phyloP scores from a whole-genome alignment of 345 rosid species.

The Lepidium didymum region DNA sequence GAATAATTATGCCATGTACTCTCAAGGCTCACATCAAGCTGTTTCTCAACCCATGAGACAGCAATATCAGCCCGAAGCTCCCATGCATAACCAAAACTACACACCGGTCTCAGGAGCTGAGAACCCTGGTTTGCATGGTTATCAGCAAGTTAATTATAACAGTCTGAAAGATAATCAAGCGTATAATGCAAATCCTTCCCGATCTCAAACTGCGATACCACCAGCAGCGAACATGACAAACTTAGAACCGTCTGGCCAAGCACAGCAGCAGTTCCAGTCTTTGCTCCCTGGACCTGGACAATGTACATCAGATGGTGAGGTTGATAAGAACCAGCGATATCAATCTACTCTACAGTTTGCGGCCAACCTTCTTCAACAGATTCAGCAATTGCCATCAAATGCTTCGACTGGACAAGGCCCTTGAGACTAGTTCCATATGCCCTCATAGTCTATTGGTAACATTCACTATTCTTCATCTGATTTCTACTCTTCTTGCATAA shows the following conservation, averaged over 20 bases:
- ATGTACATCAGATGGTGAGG: constrained; percentile 49
- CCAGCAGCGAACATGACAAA: constrained; percentile 35
- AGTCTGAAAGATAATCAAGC: constrained; percentile 40
- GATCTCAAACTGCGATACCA: constrained; percentile 40
- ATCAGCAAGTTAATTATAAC: constrained; percentile 39
- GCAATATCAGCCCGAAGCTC: constrained; percentile 49
- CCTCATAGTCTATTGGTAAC: constrained; percentile 32
- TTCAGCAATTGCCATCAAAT: constrained; percentile 48
- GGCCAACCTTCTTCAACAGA: constrained; percentile 81
- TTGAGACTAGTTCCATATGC: constrained; percentile 28
- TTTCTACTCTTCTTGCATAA: not conserved
- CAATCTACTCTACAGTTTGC: constrained; percentile 93
- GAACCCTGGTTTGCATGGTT: constrained; percentile 34
- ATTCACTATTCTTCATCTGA: constrained; percentile 1
- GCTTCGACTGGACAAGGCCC: constrained; percentile 38
- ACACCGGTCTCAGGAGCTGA: constrained; percentile 40
- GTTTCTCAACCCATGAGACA: constrained; percentile 43
- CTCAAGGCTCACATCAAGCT: constrained; percentile 53
- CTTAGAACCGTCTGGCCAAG: constrained; percentile 38
- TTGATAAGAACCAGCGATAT: constrained; percentile 80
- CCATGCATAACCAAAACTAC: constrained; percentile 35
- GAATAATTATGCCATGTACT: constrained; percentile 29
- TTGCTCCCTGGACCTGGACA: constrained; percentile 43
- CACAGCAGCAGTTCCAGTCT: constrained; percentile 49
- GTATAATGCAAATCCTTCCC: constrained; percentile 38